Evolutionary conservation across 139 green algal species (phyloP).

Genomic region (Chlorella sp.): DNA sequence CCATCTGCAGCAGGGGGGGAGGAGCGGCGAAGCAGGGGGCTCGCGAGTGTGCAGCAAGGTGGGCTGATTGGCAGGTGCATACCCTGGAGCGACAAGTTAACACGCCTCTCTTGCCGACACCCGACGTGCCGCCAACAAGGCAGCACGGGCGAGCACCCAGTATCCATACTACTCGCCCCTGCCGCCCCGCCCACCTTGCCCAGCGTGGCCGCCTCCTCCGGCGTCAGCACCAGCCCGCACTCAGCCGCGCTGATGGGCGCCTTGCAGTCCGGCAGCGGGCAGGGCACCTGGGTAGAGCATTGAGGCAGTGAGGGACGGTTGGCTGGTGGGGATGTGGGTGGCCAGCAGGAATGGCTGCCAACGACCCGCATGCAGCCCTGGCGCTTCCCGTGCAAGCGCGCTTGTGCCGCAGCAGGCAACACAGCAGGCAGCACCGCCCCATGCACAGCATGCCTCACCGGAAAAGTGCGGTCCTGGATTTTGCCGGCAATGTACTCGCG

Average conservation of each 20-base stretch:
- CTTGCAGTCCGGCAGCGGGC: constrained; percentile 42
- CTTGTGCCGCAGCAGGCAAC: no score
- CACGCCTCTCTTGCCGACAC: no score
- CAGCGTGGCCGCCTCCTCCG: constrained; percentile 9
- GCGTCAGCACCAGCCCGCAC: constrained; percentile 29
- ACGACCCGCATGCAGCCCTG: no score
- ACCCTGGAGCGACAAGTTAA: neutral
- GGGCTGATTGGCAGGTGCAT: neutral
- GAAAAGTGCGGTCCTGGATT: constrained; percentile 36
- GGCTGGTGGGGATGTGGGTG: no score
- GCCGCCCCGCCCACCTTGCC: constrained; percentile 12
- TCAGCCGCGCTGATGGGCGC: constrained; percentile 1
- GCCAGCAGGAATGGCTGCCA: no score
- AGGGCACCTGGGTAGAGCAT: neutral
- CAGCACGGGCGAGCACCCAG: no score
- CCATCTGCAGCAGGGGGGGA: constrained; percentile 26
- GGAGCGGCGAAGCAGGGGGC: neutral
- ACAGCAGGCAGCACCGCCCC: no score
- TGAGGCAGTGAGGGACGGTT: no score
- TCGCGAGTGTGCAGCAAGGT: neutral
- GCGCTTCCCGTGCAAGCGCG: no score
- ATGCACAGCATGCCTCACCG: no score
- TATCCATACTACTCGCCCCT: no score
- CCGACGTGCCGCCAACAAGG: no score
- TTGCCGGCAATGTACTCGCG: constrained; percentile 37